Conservation (phyloP, 106 monocot species). For the Dendrobium chrysotoxum region DNA sequence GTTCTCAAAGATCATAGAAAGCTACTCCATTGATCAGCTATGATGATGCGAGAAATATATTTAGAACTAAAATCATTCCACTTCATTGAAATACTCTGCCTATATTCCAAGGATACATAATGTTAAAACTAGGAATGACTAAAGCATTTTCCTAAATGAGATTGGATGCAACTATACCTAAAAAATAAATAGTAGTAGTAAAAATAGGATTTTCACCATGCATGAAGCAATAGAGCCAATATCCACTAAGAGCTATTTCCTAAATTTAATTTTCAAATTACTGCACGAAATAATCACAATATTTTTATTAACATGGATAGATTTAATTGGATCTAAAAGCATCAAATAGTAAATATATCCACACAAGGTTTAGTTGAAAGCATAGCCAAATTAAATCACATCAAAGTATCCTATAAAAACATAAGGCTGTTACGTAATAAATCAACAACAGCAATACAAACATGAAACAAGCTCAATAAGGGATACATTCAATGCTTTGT, state of each 20-base stretch:
- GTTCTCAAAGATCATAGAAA: neutral
- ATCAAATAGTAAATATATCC: slow-evolving; percentile 4
- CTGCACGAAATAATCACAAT: neutral
- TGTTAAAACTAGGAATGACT: neutral
- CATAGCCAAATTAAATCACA: neutral
- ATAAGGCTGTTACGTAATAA: neutral
- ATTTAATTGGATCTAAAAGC: neutral
- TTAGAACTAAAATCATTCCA: neutral
- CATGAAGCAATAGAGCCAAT: neutral
- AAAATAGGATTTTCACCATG: neutral
- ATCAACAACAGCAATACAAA: slow-evolving; percentile 5
- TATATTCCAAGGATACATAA: neutral
- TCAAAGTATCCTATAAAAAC: slow-evolving; percentile 1
- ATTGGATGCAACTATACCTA: too few species aligned
- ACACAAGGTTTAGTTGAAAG: neutral
- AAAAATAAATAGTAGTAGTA: too few species aligned
- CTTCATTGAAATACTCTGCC: neutral
- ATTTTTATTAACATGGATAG: neutral
- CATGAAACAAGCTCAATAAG: neutral
- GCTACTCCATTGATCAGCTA: neutral
- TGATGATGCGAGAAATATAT: neutral
- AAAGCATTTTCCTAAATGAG: too few species aligned
- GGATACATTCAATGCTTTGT: slow-evolving; percentile 14
- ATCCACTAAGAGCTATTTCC: neutral
- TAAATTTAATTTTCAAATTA: neutral